phyloP scores from a whole-genome alignment of 495 filamentous ascomycete species.

The Mycothermus thermophilus region DNA sequence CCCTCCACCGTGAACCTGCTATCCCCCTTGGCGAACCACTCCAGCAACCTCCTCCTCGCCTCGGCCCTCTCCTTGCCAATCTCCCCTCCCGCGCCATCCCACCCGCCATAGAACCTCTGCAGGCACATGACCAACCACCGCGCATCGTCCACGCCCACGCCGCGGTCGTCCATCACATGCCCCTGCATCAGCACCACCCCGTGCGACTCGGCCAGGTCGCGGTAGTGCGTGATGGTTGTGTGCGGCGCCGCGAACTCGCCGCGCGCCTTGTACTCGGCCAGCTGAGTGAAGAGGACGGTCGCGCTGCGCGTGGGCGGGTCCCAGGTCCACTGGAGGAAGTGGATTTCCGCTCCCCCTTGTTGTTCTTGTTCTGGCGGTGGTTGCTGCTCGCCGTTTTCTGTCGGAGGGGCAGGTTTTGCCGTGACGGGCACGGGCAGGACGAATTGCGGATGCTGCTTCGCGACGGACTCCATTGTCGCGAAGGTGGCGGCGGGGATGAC shows the following conservation, averaged over 20 bases:
- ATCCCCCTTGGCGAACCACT: constrained; percentile 71
- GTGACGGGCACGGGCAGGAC: constrained; percentile 85
- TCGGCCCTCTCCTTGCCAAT: constrained; percentile 19
- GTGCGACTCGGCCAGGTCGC: constrained; percentile 57
- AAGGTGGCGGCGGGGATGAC: constrained; percentile 62
- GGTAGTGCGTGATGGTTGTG: constrained; percentile 82
- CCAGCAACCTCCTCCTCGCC: constrained; percentile 51
- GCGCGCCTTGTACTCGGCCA: constrained; percentile 82
- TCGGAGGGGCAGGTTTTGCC: no score
- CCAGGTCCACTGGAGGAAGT: constrained; percentile 67
- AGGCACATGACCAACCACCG: constrained; percentile 84
- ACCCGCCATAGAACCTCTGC: constrained; percentile 73
- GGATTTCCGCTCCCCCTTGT: constrained; percentile 57
- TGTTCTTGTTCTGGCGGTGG: no score
- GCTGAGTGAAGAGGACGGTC: constrained; percentile 81
- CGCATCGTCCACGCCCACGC: constrained; percentile 65
- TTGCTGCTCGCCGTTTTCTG: no score
- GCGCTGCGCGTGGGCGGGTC: constrained; percentile 47
- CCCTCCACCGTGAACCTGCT: constrained; percentile 66
- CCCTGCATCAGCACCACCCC: constrained; percentile 77
- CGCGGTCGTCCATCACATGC: constrained; percentile 57
- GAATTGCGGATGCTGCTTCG: constrained; percentile 68
- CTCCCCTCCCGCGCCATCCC: constrained; percentile 35
- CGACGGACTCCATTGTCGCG: constrained; percentile 48
- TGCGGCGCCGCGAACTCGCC: constrained; percentile 84